These are phyloP conservation scores for Solanum phureja DNA, from an alignment of 257 asterid genomes.

Conservation along the genomic window DNA sequence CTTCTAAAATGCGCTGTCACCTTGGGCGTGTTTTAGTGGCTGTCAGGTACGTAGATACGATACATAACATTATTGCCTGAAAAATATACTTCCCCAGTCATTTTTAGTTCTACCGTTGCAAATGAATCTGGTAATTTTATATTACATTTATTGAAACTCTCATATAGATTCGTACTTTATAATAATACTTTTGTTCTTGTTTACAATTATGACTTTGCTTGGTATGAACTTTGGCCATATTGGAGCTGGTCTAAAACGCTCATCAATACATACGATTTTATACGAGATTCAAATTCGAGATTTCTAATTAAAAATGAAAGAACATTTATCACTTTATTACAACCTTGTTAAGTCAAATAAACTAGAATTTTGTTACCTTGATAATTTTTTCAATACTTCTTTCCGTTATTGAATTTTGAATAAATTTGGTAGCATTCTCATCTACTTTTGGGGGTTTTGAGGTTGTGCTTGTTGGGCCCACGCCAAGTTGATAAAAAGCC, in stretches of 20 bases:
- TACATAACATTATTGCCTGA: not conserved
- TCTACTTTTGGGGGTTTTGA: not conserved
- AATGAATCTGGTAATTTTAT: not conserved
- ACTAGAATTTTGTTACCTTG: not conserved
- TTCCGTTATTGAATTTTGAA: not conserved
- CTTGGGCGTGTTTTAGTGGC: not conserved
- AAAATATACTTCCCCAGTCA: not conserved
- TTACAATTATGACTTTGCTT: not conserved
- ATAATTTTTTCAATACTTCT: not conserved
- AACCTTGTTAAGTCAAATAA: not conserved
- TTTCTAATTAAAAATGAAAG: rapidly evolving
- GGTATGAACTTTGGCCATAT: not conserved
- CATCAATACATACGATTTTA: too few species aligned
- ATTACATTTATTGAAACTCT: not conserved
- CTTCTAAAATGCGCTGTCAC: not conserved
- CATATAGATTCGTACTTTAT: not conserved
- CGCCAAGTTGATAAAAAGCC: not conserved
- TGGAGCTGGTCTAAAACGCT: too few species aligned
- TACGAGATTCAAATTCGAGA: rapidly evolving
- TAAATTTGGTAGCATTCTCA: not conserved
- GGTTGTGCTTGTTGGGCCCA: not conserved
- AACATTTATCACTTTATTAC: too few species aligned
- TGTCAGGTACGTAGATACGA: not conserved
- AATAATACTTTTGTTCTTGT: not conserved
- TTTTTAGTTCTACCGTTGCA: not conserved